phyloP scores from a whole-genome alignment of 83 land plant genomes.

The Diphasiastrum complanatum region DNA sequence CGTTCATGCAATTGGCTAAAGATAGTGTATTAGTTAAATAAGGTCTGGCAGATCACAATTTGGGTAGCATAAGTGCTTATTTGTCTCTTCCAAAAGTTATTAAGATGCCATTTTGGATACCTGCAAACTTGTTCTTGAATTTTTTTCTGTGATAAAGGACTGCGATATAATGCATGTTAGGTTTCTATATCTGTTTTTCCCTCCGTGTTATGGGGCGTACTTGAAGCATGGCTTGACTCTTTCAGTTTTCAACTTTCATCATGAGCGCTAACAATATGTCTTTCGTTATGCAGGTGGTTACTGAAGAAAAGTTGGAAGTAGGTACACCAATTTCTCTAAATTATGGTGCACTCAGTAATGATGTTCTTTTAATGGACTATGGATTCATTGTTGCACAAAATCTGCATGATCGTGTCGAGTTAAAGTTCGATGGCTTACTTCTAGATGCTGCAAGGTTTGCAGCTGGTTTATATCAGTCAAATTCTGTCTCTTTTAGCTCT shows the following conservation, averaged over 20 bases:
- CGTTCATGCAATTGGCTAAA: too few relatives aligned
- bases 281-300: slow-evolving; percentile 50
- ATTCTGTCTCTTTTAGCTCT: slow-evolving; percentile 40
- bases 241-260: background rate
- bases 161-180: too few relatives aligned
- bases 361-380: slow-evolving; percentile 76
- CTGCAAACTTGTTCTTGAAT: too few relatives aligned
- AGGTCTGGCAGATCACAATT: too few relatives aligned
- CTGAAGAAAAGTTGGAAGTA: slow-evolving; percentile 49
- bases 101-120: too few relatives aligned
- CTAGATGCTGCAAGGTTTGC: slow-evolving; percentile 75
- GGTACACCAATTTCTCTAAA: slow-evolving; percentile 43
- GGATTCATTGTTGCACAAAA: slow-evolving; percentile 80
- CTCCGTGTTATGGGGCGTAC: too few relatives aligned
- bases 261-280: background rate
- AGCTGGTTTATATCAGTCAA: slow-evolving; percentile 45
- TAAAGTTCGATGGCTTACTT: slow-evolving; percentile 59
- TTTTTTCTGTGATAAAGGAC: too few relatives aligned
- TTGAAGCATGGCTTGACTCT: background rate
- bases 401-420: slow-evolving; percentile 77
- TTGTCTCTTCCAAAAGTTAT: too few relatives aligned
- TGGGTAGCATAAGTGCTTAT: too few relatives aligned
- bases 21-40: too few relatives aligned
- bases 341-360: slow-evolving; percentile 77
- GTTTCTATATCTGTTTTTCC: too few relatives aligned